Conservation (phyloP, 257 asterid genomes). For the Solanum medicagineum region DNA sequence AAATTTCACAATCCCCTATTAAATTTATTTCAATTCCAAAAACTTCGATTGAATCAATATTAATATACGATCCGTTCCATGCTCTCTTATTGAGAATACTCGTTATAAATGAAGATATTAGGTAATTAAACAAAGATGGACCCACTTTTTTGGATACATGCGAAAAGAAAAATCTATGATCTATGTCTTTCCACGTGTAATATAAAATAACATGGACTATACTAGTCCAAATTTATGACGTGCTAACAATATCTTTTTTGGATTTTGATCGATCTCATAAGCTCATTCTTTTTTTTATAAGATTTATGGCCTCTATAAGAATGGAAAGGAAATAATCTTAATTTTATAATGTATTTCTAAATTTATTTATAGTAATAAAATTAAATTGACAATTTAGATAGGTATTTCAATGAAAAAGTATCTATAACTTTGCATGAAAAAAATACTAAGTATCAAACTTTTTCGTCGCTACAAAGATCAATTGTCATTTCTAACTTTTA, state of each 20-base stretch:
- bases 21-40: too few relatives aligned
- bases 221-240: background rate
- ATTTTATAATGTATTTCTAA: background rate
- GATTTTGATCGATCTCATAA: background rate
- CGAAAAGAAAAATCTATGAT: conserved; percentile 6
- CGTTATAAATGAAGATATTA: background rate
- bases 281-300: background rate
- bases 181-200: conserved; percentile 24
- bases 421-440: background rate
- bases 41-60: too few relatives aligned
- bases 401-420: background rate
- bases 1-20: too few relatives aligned
- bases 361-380: background rate
- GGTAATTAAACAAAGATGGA: conserved; percentile 11
- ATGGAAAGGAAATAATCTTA: background rate
- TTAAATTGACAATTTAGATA: background rate
- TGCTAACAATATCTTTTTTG: background rate
- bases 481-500: background rate
- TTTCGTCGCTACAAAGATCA: background rate
- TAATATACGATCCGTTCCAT: too few relatives aligned
- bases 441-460: background rate
- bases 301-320: background rate
- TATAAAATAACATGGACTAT: background rate
- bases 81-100: too few relatives aligned
- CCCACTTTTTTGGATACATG: conserved; percentile 30